Base-by-base conservation (phyloP, 2,329 filamentous ascomycete genomes). In the Stemphylium lycopersici region DNA sequence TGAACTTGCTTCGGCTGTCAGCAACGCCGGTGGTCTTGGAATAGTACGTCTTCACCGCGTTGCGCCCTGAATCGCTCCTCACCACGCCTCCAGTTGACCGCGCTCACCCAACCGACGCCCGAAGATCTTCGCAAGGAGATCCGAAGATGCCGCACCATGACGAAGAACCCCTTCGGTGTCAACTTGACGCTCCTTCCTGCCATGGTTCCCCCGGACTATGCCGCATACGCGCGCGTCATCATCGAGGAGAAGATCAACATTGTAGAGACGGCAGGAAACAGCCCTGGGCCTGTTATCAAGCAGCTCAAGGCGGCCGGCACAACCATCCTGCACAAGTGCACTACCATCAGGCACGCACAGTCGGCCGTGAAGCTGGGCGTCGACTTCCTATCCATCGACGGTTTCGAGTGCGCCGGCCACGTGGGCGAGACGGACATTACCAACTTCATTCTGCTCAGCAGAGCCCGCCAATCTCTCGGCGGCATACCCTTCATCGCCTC, bases 251-350 rank as follows among this genome's bases (percentile, higher is more conserved):
- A 92, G 52, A 83, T 98, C 78, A 86, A 84, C 61, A 88, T 98
- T 58, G 93, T 98, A 65, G 95, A 98, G 80, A 96, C 92, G 2
- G 92, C 92, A 1, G 92, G 92, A 48, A 96, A 96, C 81, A 88
- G 83, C 68, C 95, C 95, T 0, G 95, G 92, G 1, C 92, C 93
- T 3, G 88, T 99, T 61, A 98, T 99, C 76, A 82, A 85, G 72
- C 86, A 91, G 80, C 84, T 99, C 49, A 99, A 98, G 80, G 84
- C 84, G 57, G 90, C 88, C 5, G 87, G 86, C 52, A 84, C 85
- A 68, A 93, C 84, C 51, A 87, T 99, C 66, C 81, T 99, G 52
- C 95, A 99, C 84, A 99, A 99, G 80, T 98, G 95, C 82, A 99
- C 95, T 7, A 96, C 91, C 4, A 96, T 99, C 78, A 83, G 92